Evolutionary conservation across 2,329 filamentous ascomycete genomes (phyloP), one percentile per base, ranked within the genome.

Genomic region (Colletotrichum spaethianum): DNA sequence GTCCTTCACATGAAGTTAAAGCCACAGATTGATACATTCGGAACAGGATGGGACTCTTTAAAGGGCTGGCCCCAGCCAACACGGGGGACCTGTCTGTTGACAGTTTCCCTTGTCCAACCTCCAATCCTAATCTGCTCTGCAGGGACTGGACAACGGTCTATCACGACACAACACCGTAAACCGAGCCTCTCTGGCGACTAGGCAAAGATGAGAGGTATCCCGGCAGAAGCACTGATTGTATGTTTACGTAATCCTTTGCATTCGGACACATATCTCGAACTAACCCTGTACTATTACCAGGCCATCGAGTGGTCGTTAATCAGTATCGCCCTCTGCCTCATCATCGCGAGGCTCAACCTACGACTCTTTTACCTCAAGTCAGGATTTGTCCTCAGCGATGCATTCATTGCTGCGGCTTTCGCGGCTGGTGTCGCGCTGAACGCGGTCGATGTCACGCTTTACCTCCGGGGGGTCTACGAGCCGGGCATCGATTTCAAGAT

Each of bases 361-460:
- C 53, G 53, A 0, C 0, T 56, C 12, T 38, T 33, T 3, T 18
- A 56, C 33, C n/a, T 38, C 33, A 38, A 38, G n/a, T 12, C 53
- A 5, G 53, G 33, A 2, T 56, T 56, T n/a, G 33, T 38, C 12
- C 31, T 56, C 53, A 56, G 53, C n/a, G 53, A 56, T 14, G 53
- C 33, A 6, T 56, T 56, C 53, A 56, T 56, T 31, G 53, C 33
- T 31, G 53, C n/a, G 6, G 53, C 53, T 20, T 56, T 56, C 33
- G 53, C 53, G 12, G 31, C 53, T 7, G 53, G 53, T 11, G 0
- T 56, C 33, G n/a, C n/a, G 4, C 6, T 38, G n/a, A 56, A 56
- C n/a, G 53, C 33, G 7, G 33, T 56, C 53, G 53, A 56, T n/a
- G 8, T 38, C 33, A 38, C 6, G 12, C 53, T 38, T 12, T 38